These are phyloP conservation scores for Lasiosphaeria ovina DNA, from an alignment of 495 filamentous ascomycete genomes.

Conservation along the genomic window DNA sequence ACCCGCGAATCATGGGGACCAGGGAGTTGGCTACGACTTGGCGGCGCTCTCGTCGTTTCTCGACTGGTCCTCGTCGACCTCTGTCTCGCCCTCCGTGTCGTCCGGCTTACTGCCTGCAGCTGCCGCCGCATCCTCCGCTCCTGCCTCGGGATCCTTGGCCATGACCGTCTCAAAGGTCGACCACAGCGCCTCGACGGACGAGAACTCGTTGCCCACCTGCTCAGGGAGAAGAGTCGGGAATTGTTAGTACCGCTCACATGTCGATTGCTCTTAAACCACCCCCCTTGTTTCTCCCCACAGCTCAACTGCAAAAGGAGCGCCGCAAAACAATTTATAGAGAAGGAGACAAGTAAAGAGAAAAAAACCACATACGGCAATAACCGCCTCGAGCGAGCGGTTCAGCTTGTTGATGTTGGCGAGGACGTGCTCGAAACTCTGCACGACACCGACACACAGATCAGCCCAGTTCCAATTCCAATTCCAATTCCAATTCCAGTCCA, in stretches of 20 bases:
- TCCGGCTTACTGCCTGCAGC: slow-evolving; percentile 24
- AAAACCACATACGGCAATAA: slow-evolving; percentile 69
- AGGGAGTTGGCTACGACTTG: background rate
- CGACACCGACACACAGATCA: background rate
- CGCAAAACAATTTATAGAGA: too few relatives aligned
- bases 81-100: slow-evolving; percentile 12
- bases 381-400: slow-evolving; percentile 86
- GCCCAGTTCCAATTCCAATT: background rate
- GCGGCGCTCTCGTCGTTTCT: slow-evolving; percentile 1
- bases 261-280: too few relatives aligned
- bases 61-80: slow-evolving; percentile 11
- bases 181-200: slow-evolving; percentile 95
- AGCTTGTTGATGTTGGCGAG: slow-evolving; percentile 95
- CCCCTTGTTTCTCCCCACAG: too few relatives aligned
- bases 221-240: background rate
- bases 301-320: background rate
- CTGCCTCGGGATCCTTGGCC: slow-evolving; percentile 63
- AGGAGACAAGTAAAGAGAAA: background rate
- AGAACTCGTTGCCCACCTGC: slow-evolving; percentile 93
- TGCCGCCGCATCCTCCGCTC: slow-evolving; percentile 24
- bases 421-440: slow-evolving; percentile 84
- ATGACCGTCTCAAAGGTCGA: slow-evolving; percentile 96
- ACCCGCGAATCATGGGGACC: background rate
- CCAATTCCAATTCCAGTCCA: background rate
- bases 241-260: background rate